Percentiles rank a stretch among this genome's conserved stretches.
Conservation (phyloP, 2,329 filamentous ascomycete species). For the Fusarium staphyleae region DNA sequence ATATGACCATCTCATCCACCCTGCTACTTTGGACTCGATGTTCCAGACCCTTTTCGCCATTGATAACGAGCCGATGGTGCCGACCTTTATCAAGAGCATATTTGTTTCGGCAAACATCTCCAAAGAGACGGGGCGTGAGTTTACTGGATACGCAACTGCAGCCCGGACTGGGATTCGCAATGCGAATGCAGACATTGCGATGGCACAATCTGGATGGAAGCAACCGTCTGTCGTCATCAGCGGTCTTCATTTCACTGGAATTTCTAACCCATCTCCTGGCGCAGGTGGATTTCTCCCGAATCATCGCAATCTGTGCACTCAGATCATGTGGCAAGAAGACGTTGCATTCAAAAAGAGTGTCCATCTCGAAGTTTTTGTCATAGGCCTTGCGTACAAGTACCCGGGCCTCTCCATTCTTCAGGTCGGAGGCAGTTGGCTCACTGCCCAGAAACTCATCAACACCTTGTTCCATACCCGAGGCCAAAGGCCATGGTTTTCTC, state of each 20-base stretch:
- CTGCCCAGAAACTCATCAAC: slow-evolving; percentile 39
- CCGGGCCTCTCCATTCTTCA: slow-evolving; percentile 51
- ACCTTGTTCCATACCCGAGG: slow-evolving; percentile 31
- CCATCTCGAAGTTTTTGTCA: slow-evolving; percentile 41
- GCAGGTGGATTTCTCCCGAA: slow-evolving; percentile 54
- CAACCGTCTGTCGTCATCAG: slow-evolving; percentile 52
- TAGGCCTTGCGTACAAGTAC: slow-evolving; percentile 49
- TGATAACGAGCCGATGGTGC: slow-evolving; percentile 57
- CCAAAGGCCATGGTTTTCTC: slow-evolving; percentile 45
- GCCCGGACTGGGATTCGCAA: slow-evolving; percentile 46
- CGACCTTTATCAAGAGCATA: slow-evolving; percentile 54
- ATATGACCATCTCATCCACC: slow-evolving; percentile 63
- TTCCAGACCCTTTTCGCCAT: slow-evolving; percentile 61
- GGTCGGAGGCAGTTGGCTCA: slow-evolving; percentile 41
- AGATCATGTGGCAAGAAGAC: slow-evolving; percentile 57
- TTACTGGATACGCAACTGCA: slow-evolving; percentile 53
- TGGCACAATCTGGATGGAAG: slow-evolving; percentile 47
- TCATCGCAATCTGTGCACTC: slow-evolving; percentile 57
- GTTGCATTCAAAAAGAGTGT: slow-evolving; percentile 35
- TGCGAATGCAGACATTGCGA: slow-evolving; percentile 53
- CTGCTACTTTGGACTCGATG: slow-evolving; percentile 63
- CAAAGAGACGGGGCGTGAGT: slow-evolving; percentile 43
- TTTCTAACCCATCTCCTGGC: slow-evolving; percentile 41
- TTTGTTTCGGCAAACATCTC: slow-evolving; percentile 54
- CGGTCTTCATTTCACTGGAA: slow-evolving; percentile 52